Base-by-base conservation (phyloP, 805 yeast species). In the Myxozyma kluyveri region DNA sequence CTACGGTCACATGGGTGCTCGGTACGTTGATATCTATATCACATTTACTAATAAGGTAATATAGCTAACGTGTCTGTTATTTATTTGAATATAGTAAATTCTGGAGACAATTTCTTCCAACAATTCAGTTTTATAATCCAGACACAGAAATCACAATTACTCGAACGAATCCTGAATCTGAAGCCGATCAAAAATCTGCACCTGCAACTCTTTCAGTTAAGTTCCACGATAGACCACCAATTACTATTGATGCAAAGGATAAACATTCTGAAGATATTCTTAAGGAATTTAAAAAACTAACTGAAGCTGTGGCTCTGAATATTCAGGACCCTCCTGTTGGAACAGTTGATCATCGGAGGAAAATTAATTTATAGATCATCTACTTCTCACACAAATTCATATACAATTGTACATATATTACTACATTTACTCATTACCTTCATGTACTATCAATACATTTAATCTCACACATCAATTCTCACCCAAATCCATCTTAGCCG, bases 51-150 rank as follows among this genome's bases (percentile, higher is more conserved):
- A n/a, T n/a, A 36, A 45, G 14, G 12, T 26, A 6, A 23, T 12
- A 4, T 35, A 19, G 10, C 26, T 33, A n/a, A n/a, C n/a, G n/a
- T n/a, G n/a, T n/a, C n/a, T n/a, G n/a, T n/a, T n/a, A n/a, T n/a
- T n/a, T n/a, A n/a, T n/a, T n/a, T n/a, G n/a, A n/a, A 7, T n/a
- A 4, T 35, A 80, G 83, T 62, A 77, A 78, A 59, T 87, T 89
- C 69, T 86, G 95, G 93, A 80, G 79, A 61, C 71, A 74, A 46
- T 78, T 81, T 69, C 72, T 89, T 51, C 95, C 93, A 23, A 81
- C 89, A 4, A 74, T 89, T 57, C 83, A 81, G 66, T 89, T 86
- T 68, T 90, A 88, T 71, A 89, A 89, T 67, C 90, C 91, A n/a
- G 71, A 72, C 40, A 64, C 86, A 24, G 76, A 80, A 22, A 80